Base-by-base conservation (phyloP, 1,284 basidiomycete genomes). In the Malassezia furfur region DNA sequence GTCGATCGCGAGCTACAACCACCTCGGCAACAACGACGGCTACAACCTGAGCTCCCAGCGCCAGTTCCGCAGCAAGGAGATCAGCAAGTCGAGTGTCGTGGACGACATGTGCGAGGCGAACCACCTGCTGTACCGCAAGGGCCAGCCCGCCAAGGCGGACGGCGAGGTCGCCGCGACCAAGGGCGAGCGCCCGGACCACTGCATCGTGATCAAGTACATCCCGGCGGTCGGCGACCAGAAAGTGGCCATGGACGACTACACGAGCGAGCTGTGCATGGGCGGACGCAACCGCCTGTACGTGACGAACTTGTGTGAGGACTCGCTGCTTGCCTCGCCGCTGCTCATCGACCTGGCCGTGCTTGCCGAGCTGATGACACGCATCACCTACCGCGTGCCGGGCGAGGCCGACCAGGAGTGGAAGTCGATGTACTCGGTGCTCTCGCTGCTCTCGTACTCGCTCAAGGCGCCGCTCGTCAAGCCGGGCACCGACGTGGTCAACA, bases 401-500 rank as follows among this genome's bases (percentile, higher is more conserved):
- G 34, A 45, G 19, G 38, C 65, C 14, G 60, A 66, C 41, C 50
- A 57, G 30, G 54, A 63, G 50, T 73, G 60, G 64, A 51, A 70
- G 55, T 63, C 63, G 43, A 65, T 74, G 67, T 69, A 74, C 68
- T 70, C 70, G 50, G 64, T 74, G 30, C 59, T 74, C 39, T 65
- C 62, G 17, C 61, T 74, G 11, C 63, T 74, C 12, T 64, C 62
- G 31, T 74, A 73, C 67, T 65, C 60, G 49, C 85, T 93, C 78
- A 93, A 96, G 82, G 91, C 93, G 0, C 91, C 93, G 28, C 82
- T 96, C 66, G 91, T 94, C 79, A 96, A 96, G 82, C 91, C 90
- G 62, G 91, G 81, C 61, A 86, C 85, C 43, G 88, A 90, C 69
- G 90, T 96, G 64, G 86, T 96, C 78, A 98, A 98, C 84, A 87